Evolutionary conservation across 352 stramenopile genomes (phyloP), one percentile per base, ranked within the genome.

Genomic region (Hyaloperonospora arabidopsidis): DNA sequence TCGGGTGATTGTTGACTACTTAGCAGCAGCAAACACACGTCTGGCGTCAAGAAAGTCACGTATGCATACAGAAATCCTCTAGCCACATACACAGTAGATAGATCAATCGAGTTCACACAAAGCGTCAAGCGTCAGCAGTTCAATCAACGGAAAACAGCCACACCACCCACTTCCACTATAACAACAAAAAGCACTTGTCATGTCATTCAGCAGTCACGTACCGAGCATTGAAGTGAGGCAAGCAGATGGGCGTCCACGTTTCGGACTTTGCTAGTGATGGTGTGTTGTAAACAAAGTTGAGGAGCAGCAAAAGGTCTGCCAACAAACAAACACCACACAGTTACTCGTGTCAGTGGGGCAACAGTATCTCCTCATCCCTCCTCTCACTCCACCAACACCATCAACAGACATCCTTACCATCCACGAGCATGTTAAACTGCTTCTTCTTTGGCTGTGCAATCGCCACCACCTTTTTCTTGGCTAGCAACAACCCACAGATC

Each of bases 31-130:
- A 87, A 52, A 39, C 69, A 81, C 44, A 87, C 72, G 55, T 82
- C 63, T 13, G 25, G 54, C 6, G 67, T 67, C 43, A 87, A 59
- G 54, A 87, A 89, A n/a, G 79, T 63, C 19, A 89, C 62, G 54
- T 89, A 89, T 7, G 74, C 79, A 41, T 89, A 74, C 17, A 89
- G 55, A 45, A 89, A 89, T 22, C 79, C 79, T 45, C 76, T 87
- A 45, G 38, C 12, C 43, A 32, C 2, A 19, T 2, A 44, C 22
- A 43, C 5, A 36, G 36, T 34, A 46, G 5, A 21, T 8, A 41
- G 15, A 41, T 18, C 11, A 41, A 41, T 18, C 35, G 35, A 2
- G 35, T 18, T 7, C 18, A 19, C 13, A 52, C 19, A 51, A 44
- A 1, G 28, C 10, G 13, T 14, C 5, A 36, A 36, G 35, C 35